Base-by-base conservation (phyloP, 495 filamentous ascomycete species). In the Mycothermus thermophilus region DNA sequence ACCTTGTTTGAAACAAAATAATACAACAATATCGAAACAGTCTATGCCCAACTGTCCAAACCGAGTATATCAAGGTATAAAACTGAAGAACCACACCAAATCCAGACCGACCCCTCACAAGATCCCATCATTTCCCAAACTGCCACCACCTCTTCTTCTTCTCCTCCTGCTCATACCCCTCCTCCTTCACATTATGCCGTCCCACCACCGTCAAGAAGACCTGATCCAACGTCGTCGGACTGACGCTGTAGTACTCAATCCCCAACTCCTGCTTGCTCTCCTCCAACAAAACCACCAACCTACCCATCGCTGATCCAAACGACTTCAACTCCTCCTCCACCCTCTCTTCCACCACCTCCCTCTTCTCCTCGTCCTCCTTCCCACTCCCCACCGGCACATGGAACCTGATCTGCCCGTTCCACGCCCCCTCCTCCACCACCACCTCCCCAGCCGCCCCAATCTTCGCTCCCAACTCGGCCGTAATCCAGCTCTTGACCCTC, bases 181-280 rank as follows among this genome's bases (percentile, higher is more conserved):
- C 83, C 57, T 92, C 85, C 34, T 67, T 56, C 2, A 92, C 71
- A 55, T 83, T 71, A 52, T 88, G 78, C 52, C 69, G 68, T 12
- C 74, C 72, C 0, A 90, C 82, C 41, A 92, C 84, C 25, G 59
- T 72, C 59, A 93, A 58, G 57, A 93, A 93, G 1, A 92, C 83
- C 60, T 90, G 79, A 56, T 92, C 85, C 38, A 92, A 63, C 22
- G 81, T 87, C 32, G 82, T 85, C 41, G 79, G 80, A 30, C 69
- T 77, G 43, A 87, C 80, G 29, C 75, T 79, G 51, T 80, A 92
- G 51, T 83, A 80, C 59, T 80, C 77, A 18, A 90, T 63, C 1
- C 80, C 79, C 28, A 88, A 48, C 12, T 52, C 53, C 18, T 73
- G 61, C 46, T 75, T 80, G 31, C 72, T 59, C 44, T 67, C 69